Percentiles rank a stretch among this genome's conserved stretches.
phyloP scores from a whole-genome alignment of 2,329 filamentous ascomycete genomes.

The Coniochaeta ligniaria region DNA sequence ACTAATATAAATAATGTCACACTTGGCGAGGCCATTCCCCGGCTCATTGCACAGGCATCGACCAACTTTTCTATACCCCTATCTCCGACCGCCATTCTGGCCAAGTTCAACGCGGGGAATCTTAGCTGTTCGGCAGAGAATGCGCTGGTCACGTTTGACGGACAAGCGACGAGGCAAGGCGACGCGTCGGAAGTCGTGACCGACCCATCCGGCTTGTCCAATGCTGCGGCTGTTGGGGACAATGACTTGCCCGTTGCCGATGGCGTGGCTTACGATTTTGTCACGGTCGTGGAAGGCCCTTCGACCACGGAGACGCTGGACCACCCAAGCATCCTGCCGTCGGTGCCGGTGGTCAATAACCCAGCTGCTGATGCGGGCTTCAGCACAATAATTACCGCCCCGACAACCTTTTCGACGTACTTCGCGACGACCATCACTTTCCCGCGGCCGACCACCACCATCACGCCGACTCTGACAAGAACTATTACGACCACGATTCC shows the following conservation, averaged over 20 bases:
- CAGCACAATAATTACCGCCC: constrained; percentile 13
- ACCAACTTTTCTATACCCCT: constrained; percentile 71
- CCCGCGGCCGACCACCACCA: constrained; percentile 14
- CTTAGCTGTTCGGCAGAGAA: constrained; percentile 83
- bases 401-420: constrained; percentile 20
- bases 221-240: neutral
- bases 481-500: constrained; percentile 16
- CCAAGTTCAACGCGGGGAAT: constrained; percentile 66
- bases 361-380: constrained; percentile 9
- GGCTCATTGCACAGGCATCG: constrained; percentile 58
- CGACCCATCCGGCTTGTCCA: constrained; percentile 5
- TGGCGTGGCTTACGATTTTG: neutral
- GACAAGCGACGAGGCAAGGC: constrained; percentile 32
- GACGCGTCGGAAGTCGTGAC: constrained; percentile 18
- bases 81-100: constrained; percentile 60
- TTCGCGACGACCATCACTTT: constrained; percentile 21
- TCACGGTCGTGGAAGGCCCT: neutral
- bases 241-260: neutral
- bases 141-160: constrained; percentile 77
- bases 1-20: constrained; percentile 59
- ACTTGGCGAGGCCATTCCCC: constrained; percentile 70
- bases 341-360: constrained; percentile 2
- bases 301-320: constrained; percentile 1
- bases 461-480: constrained; percentile 16
- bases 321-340: neutral